Conservation (phyloP, 345 rosid species). For the Lepidium africanum region DNA sequence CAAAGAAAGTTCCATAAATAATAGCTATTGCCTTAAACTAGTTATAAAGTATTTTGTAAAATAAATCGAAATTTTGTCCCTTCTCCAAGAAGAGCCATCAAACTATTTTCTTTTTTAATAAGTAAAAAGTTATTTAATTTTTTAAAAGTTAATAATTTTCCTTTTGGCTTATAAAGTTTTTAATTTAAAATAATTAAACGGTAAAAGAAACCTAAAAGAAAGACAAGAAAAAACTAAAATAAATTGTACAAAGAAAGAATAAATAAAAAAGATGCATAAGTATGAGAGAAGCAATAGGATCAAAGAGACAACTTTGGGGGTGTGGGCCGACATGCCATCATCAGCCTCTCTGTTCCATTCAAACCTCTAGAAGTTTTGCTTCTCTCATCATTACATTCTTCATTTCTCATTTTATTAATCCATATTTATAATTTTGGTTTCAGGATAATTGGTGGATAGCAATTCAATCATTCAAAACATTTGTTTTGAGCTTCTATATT, state of each 20-base stretch:
- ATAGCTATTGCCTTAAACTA: background rate
- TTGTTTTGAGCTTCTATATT: background rate
- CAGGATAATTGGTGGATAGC: background rate
- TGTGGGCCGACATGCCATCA: constrained; percentile 33
- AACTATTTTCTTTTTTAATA: background rate
- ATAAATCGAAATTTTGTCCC: background rate
- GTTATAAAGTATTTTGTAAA: background rate
- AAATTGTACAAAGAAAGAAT: background rate
- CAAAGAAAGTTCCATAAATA: too few relatives aligned
- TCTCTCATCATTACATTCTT: constrained; percentile 22
- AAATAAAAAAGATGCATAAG: constrained; percentile 16
- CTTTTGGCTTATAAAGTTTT: background rate
- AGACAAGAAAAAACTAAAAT: constrained; percentile 13
- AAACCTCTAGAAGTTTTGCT: constrained; percentile 23
- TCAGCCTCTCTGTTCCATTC: constrained; percentile 26
- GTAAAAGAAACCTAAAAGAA: constrained; percentile 6
- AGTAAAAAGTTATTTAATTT: background rate
- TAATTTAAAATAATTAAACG: background rate
- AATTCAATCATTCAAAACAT: background rate
- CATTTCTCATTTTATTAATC: constrained; percentile 2
- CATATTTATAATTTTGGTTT: background rate
- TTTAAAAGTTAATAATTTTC: background rate
- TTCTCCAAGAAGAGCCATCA: constrained; percentile 1
- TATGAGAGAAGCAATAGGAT: constrained; percentile 28
- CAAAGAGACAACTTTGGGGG: constrained; percentile 26